Evolutionary conservation across 2,329 filamentous ascomycete species (phyloP).

Genomic region (Coniochaeta hoffmannii): DNA sequence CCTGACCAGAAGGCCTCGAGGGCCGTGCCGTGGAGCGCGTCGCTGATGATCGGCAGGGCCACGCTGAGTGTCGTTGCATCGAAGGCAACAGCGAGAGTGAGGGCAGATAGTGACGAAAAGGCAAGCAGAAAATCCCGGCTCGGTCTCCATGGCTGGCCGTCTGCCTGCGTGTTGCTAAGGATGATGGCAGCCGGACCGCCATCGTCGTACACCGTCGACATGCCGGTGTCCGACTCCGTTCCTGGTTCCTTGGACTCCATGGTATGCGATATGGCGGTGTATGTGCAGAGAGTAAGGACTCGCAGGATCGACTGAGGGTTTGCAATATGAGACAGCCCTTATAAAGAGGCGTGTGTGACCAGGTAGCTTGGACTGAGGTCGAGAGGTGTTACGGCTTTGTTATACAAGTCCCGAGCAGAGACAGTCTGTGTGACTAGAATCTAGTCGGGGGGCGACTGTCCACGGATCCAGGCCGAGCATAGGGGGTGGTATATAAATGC

Average conservation of each 20-base stretch:
- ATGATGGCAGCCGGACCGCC: neutral
- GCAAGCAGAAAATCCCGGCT: constrained; percentile 34
- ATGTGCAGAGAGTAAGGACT: no score
- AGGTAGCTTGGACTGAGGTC: no score
- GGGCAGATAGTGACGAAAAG: constrained; percentile 42
- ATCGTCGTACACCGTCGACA: constrained; percentile 3
- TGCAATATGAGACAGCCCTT: no score
- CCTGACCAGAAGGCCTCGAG: constrained; percentile 65
- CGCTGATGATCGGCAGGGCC: constrained; percentile 48
- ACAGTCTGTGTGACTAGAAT: no score
- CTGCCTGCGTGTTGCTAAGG: neutral
- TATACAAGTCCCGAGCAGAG: no score
- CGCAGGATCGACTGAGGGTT: no score
- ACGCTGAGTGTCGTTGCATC: constrained; percentile 60
- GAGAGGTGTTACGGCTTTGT: no score
- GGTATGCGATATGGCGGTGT: neutral
- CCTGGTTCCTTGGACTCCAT: constrained; percentile 3
- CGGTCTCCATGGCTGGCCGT: constrained; percentile 10
- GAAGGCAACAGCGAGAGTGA: constrained; percentile 55
- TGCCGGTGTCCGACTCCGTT: constrained; percentile 6
- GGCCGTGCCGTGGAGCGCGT: constrained; percentile 41
- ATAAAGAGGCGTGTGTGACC: no score
- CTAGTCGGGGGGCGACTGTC: no score
- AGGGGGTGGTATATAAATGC: no score
- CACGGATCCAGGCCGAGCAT: no score